Evolutionary conservation across 1,284 basidiomycete species (phyloP).

Genomic region (Gastroboletus turbinatus): DNA sequence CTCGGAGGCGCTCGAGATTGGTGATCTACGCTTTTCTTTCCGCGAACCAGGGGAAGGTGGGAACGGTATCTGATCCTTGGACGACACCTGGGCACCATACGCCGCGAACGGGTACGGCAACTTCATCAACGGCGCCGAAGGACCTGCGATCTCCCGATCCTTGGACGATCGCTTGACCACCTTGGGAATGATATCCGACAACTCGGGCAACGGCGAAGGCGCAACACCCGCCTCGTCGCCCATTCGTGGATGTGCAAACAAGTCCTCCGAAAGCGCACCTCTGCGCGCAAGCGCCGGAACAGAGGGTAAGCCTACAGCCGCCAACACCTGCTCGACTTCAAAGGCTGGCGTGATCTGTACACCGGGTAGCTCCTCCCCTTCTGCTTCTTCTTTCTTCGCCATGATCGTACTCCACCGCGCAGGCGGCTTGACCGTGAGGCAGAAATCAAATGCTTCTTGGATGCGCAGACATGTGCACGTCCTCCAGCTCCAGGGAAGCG

Average conservation of each 20-base stretch:
- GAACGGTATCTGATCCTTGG: slow-evolving; percentile 65
- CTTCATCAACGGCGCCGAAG: slow-evolving; percentile 40
- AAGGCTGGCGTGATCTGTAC: slow-evolving; percentile 36
- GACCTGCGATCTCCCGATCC: slow-evolving; percentile 36
- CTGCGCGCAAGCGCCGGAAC: slow-evolving; percentile 51
- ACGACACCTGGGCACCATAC: slow-evolving; percentile 54
- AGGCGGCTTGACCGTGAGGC: slow-evolving; percentile 52
- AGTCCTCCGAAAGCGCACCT: slow-evolving; percentile 54
- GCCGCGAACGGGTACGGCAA: slow-evolving; percentile 65
- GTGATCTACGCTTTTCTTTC: slow-evolving; percentile 35
- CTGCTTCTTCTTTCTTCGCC: slow-evolving; percentile 37
- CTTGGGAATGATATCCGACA: slow-evolving; percentile 45
- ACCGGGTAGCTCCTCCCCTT: slow-evolving; percentile 30
- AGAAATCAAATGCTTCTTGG: slow-evolving; percentile 79
- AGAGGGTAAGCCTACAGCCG: slow-evolving; percentile 62
- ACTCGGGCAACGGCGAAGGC: slow-evolving; percentile 33
- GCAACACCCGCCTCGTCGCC: slow-evolving; percentile 20
- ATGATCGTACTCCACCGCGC: slow-evolving; percentile 32
- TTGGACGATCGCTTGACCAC: slow-evolving; percentile 41
- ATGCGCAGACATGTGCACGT: slow-evolving; percentile 68
- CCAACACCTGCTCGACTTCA: slow-evolving; percentile 67
- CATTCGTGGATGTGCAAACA: slow-evolving; percentile 55
- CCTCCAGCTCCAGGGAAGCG: slow-evolving; percentile 75
- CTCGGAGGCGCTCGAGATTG: slow-evolving; percentile 19
- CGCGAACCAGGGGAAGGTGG: slow-evolving; percentile 56